phyloP scores from a whole-genome alignment of 1,139 yeast species.

The Pichia sp. region DNA sequence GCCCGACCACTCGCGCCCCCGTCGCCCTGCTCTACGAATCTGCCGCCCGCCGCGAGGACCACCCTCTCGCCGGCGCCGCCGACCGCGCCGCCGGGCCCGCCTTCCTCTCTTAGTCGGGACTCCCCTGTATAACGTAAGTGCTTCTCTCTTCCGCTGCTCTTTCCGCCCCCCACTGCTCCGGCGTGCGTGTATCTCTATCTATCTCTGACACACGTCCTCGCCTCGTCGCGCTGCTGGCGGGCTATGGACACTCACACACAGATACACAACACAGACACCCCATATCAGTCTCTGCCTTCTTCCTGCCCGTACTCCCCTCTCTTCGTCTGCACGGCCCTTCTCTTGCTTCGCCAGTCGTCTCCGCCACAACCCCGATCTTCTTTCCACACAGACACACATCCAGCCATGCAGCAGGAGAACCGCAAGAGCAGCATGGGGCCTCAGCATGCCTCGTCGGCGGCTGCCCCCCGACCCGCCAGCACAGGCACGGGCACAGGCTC shows the following conservation, averaged over 20 bases:
- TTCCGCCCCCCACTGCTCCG: no score
- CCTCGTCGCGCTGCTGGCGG: not conserved
- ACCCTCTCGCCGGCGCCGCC: slow-evolving; percentile 31
- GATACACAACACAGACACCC: not conserved
- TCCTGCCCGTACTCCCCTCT: no score
- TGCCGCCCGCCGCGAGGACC: slow-evolving; percentile 92
- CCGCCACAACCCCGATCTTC: no score
- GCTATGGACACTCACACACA: no score
- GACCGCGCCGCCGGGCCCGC: not conserved
- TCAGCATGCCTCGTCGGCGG: no score
- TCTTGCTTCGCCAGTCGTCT: no score
- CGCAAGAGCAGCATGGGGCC: not conserved
- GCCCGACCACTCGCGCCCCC: slow-evolving; percentile 36
- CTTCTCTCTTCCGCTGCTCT: no score
- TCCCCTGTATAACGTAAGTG: no score
- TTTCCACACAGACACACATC: no score
- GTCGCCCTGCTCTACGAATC: slow-evolving; percentile 77
- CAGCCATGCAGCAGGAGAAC: not conserved
- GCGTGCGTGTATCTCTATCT: no score
- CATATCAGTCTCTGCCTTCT: no score
- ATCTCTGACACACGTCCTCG: not conserved
- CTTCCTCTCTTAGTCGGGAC: not conserved
- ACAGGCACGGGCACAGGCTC: not conserved
- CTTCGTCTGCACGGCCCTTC: no score
- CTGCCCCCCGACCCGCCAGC: slow-evolving; percentile 4